Base-by-base conservation (phyloP, 2,329 filamentous ascomycete species). In the Fusarium sp. region DNA sequence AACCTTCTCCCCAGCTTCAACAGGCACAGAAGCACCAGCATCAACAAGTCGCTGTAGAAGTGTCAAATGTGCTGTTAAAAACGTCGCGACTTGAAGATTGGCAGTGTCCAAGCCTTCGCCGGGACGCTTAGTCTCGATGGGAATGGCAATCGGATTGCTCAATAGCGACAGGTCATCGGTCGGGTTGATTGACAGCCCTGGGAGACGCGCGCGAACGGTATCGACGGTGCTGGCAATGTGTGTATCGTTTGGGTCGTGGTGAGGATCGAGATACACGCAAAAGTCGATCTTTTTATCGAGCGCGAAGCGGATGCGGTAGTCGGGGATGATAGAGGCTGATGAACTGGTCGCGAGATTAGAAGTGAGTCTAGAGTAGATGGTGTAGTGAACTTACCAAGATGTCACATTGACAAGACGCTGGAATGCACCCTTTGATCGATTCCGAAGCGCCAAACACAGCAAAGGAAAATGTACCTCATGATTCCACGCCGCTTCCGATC, bases 91-190 rank as follows among this genome's bases (percentile, higher is more conserved):
- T 25, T 66, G 42, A 4, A 62, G 38, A 8, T 39, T 59, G 22
- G 62, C 52, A 6, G 42, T 55, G 18, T 59, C 57, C 15, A 54
- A 29, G 11, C 46, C 68, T 27, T 71, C 53, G 0, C 52, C 44
- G 3, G 39, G 64, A 29, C 56, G 67, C 41, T 57, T 69, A 52
- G 54, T 65, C 54, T 70, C 65, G 36, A 70, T 65, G n/a, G 68
- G 47, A 13, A 66, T 41, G 4, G 44, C 64, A 11, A 72, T 70
- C 3, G 52, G 44, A 13, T 47, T 56, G 20, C 52, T 38, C 22
- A 58, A 13, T 0, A 61, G n/a, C 3, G 52, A 46, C 1, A 61
- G 1, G 10, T 62, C 52, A 3, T 62, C 49, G 3, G 46, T 66
- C 3, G 52, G 64, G 25, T 59, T 52, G 27, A 66, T 56, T 9